Conservation (phyloP, 768 basidiomycete species). For the Pleurotus citrinopileatus region DNA sequence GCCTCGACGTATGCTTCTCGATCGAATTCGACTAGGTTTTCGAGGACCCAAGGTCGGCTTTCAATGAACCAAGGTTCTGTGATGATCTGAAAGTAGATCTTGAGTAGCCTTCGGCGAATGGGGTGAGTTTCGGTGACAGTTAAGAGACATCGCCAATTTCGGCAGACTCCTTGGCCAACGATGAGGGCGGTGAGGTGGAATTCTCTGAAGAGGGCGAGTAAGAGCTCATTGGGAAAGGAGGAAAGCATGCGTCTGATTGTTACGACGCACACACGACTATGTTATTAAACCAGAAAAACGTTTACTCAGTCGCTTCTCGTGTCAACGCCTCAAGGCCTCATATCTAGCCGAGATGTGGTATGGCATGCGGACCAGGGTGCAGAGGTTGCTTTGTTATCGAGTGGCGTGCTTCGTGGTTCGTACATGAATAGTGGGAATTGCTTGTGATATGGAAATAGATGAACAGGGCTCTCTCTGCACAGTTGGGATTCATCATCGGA, state of each 20-base stretch:
- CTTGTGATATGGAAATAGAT: too few relatives aligned
- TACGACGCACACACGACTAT: too few relatives aligned
- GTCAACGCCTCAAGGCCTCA: too few relatives aligned
- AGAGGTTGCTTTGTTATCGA: too few relatives aligned
- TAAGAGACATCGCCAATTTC: conserved; percentile 16
- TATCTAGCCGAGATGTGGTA: too few relatives aligned
- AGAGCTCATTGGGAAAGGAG: conserved; percentile 11
- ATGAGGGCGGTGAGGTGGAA: conserved; percentile 20
- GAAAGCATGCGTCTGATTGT: background rate
- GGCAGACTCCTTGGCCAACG: conserved; percentile 17
- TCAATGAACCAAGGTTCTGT: conserved; percentile 14
- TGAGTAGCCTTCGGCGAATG: conserved; percentile 18
- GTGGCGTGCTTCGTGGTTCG: too few relatives aligned
- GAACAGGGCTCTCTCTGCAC: too few relatives aligned
- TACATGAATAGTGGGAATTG: too few relatives aligned
- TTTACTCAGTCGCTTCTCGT: too few relatives aligned
- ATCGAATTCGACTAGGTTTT: conserved; percentile 13
- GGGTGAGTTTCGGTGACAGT: conserved; percentile 12
- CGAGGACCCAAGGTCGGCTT: conserved; percentile 15
- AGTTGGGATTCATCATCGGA: too few relatives aligned
- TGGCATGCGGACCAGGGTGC: too few relatives aligned
- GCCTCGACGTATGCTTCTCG: conserved; percentile 9
- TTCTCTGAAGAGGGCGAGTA: conserved; percentile 20
- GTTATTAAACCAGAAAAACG: too few relatives aligned
- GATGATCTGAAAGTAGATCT: conserved; percentile 16